These are phyloP conservation scores for Keithomyces neogunnii DNA, from an alignment of 2,329 filamentous ascomycete genomes.

Conservation along the genomic window DNA sequence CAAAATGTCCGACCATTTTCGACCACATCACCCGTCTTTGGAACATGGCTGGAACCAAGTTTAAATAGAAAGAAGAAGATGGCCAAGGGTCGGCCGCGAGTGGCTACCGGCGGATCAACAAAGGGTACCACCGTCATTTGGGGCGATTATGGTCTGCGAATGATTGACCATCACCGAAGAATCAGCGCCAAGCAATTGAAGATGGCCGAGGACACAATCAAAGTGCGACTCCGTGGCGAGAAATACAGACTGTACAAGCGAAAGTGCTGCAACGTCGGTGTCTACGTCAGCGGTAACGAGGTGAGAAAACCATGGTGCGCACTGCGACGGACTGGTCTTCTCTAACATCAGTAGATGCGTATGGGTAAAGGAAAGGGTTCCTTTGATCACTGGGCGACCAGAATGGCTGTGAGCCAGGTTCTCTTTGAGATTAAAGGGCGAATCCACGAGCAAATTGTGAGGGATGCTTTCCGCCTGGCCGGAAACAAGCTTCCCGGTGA, in stretches of 20 bases:
- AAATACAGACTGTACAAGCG: conserved; percentile 90
- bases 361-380: conserved; percentile 99
- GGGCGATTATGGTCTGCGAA: conserved; percentile 91
- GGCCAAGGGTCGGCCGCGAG: conserved; percentile 82
- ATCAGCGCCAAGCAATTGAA: conserved; percentile 82
- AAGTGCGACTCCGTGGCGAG: conserved; percentile 76
- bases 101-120: conserved; percentile 80
- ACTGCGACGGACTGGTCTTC: not conserved
- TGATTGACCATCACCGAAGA: conserved; percentile 87
- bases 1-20: conserved; percentile 61
- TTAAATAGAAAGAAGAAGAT: conserved; percentile 72
- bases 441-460: conserved; percentile 87
- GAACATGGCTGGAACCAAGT: conserved; percentile 77
- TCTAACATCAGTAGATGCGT: conserved; percentile 50
- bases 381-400: conserved; percentile 92
- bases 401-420: conserved; percentile 84
- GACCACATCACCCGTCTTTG: conserved; percentile 49
- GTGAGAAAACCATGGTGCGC: conserved; percentile 24
- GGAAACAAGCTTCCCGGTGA: conserved; percentile 89
- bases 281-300: conserved; percentile 93
- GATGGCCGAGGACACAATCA: conserved; percentile 90
- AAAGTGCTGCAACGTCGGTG: conserved; percentile 85
- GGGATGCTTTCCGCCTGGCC: conserved; percentile 87
- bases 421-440: conserved; percentile 88
- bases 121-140: conserved; percentile 93